These are phyloP conservation scores for Pichia paraexigua DNA, from an alignment of 805 yeast species.

Conservation along the genomic window DNA sequence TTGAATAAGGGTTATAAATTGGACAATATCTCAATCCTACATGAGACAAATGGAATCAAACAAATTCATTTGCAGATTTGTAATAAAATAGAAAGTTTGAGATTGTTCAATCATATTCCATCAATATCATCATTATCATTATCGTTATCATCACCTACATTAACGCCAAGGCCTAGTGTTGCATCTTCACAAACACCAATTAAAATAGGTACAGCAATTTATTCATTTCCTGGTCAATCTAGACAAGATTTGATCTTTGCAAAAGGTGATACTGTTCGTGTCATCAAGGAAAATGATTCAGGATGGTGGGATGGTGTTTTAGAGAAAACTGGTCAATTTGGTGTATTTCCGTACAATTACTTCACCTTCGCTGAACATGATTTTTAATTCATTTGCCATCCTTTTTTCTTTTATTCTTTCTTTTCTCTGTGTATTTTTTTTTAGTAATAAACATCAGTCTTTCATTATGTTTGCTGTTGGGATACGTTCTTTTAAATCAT, in stretches of 20 bases:
- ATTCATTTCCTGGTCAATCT: constrained; percentile 30
- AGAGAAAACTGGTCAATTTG: constrained; percentile 31
- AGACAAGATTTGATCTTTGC: constrained; percentile 36
- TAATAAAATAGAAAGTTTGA: constrained; percentile 1
- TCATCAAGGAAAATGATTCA: constrained; percentile 30
- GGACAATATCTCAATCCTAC: not conserved
- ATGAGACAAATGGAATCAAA: not conserved
- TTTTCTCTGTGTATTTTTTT: not conserved
- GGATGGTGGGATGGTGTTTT: constrained; percentile 46
- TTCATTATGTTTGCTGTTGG: not conserved
- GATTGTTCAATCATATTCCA: not conserved
- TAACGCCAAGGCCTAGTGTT: not conserved
- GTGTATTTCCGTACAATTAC: constrained; percentile 41
- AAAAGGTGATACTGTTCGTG: constrained; percentile 35
- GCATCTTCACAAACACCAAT: constrained; percentile 18
- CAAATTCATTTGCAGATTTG: not conserved
- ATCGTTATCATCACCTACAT: too few relatives aligned
- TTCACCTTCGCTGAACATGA: constrained; percentile 1
- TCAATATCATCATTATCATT: not conserved
- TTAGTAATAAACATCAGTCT: not conserved
- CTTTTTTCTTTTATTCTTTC: not conserved
- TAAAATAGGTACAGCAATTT: constrained; percentile 29
- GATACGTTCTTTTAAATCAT: not conserved
- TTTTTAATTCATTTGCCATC: not conserved
- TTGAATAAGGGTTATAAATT: not conserved